Percentiles rank a stretch among this genome's conserved stretches.
Evolutionary conservation across 352 stramenopile species (phyloP).

Genomic region (Phytophthora citrophthora): DNA sequence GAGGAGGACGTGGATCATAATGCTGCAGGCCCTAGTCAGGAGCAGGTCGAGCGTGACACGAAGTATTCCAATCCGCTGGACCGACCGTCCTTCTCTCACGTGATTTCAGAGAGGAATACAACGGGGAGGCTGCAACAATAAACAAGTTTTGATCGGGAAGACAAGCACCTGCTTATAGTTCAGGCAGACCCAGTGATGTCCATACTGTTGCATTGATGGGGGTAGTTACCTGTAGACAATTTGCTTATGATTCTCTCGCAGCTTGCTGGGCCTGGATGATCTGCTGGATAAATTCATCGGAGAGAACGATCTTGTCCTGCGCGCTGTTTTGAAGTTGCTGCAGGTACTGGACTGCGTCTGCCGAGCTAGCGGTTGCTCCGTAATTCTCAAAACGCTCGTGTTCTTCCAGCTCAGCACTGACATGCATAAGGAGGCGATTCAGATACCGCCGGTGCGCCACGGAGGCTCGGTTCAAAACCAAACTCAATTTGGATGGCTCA

Average conservation of each 20-base stretch:
- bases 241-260: slow-evolving; percentile 73
- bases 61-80: slow-evolving; percentile 33
- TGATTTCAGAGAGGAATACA: slow-evolving; percentile 43
- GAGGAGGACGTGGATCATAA: slow-evolving; percentile 13
- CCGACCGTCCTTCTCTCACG: slow-evolving; percentile 39
- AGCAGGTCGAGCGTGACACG: slow-evolving; percentile 13
- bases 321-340: slow-evolving; percentile 87
- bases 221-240: slow-evolving; percentile 8
- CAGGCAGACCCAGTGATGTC: slow-evolving; percentile 2
- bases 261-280: slow-evolving; percentile 83
- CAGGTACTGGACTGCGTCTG: slow-evolving; percentile 84
- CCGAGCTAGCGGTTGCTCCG: slow-evolving; percentile 75
- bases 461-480: slow-evolving; percentile 65
- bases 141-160: slow-evolving; percentile 9
- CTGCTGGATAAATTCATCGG: slow-evolving; percentile 87
- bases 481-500: slow-evolving; percentile 66
- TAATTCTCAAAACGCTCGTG: slow-evolving; percentile 82
- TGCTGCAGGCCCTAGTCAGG: slow-evolving; percentile 2
- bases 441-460: slow-evolving; percentile 78
- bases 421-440: slow-evolving; percentile 66
- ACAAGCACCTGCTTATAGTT: neutral
- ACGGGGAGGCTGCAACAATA: slow-evolving; percentile 21
- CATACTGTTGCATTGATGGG: slow-evolving; percentile 17
- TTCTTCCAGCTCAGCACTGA: slow-evolving; percentile 74
- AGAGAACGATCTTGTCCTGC: slow-evolving; percentile 89